Base-by-base conservation (phyloP, 306 rosid species). In the Spatholobus suberectus region DNA sequence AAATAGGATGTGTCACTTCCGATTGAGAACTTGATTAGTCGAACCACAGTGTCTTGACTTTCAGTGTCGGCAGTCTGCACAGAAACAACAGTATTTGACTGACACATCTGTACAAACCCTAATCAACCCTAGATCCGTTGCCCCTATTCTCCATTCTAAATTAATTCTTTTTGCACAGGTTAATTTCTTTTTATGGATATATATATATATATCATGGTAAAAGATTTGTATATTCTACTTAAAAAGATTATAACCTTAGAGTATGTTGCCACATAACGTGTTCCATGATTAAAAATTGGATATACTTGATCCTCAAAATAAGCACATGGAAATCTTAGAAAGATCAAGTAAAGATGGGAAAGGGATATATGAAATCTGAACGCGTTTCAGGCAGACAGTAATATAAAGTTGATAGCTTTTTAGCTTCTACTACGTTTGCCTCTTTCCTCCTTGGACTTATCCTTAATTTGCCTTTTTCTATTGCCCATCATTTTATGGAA, bases 1-100 rank as follows among this genome's bases (percentile, higher is more conserved):
- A 41, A 41, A 43, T 43, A 85, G 81, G 86, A 62, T 14, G 18
- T 20, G 81, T 82, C 86, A 41, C 55, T 82, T 86, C 86, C 2
- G 35, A 77, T 57, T 58, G 78, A 69, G 41, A 26, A 21, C n/a
- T 47, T 68, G 83, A 77, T 72, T 77, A 70, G 81, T 77, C 89
- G 23, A 65, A 65, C 38, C 79, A 69, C 51, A 38, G 49, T 12
- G 44, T 43, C 70, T 40, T 82, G 70, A 72, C 46, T 85, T 77
- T 77, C 77, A 23, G 77, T 12, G 76, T 73, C 83, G 24, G 52
- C 49, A 71, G 72, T 65, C 77, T 44, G 54, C 78, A 77, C 18
- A 46, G 68, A 12, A 14, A 8, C 62, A 20, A 62, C 29, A 65
- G 70, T 65, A 46, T 35, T 75, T 74, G 3, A 58, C 85, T 85